A percentile compares a stretch with the other conserved stretches of the same genome.
phyloP scores from a whole-genome alignment of 352 stramenopile species.

The Phytophthora fragariaefolia region DNA sequence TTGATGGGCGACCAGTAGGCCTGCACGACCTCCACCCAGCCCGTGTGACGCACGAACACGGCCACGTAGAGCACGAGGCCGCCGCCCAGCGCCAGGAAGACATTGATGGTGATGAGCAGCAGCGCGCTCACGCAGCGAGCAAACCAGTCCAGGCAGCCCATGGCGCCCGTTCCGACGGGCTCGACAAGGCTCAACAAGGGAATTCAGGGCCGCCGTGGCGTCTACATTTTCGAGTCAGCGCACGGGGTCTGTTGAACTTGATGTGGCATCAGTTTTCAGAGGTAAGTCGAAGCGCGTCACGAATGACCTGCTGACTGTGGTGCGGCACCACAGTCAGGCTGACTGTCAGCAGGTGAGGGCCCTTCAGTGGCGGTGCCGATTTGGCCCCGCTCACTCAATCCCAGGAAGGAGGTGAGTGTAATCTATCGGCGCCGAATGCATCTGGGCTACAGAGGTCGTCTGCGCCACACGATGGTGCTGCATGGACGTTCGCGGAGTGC shows the following conservation, averaged over 20 bases:
- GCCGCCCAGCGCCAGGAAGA: constrained; percentile 60
- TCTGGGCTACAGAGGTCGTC: constrained; percentile 17
- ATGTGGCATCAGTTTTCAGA: not conserved
- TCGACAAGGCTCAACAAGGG: too few species aligned
- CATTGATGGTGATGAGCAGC: constrained; percentile 66
- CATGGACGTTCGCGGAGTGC: not conserved
- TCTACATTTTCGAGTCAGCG: constrained; percentile 27
- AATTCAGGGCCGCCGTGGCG: constrained; percentile 22
- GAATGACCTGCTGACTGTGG: too few species aligned
- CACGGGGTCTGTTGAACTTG: not conserved
- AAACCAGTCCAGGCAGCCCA: constrained; percentile 37
- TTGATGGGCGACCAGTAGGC: constrained; percentile 54
- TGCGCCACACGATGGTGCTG: constrained; percentile 16
- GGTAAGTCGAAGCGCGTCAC: too few species aligned
- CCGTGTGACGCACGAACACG: constrained; percentile 49
- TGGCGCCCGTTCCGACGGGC: constrained; percentile 17
- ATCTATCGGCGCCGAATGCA: constrained; percentile 9
- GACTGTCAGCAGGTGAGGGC: too few species aligned
- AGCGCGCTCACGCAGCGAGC: constrained; percentile 43
- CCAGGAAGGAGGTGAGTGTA: constrained; percentile 5
- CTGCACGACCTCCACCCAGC: constrained; percentile 61
- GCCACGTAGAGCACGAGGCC: constrained; percentile 60
- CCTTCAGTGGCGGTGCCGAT: not conserved
- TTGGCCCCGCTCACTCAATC: constrained; percentile 6
- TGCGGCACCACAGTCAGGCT: too few species aligned